A percentile compares a stretch with the other conserved stretches of the same genome.
Conservation (phyloP, 495 filamentous ascomycete species). For the Bacidia gigantensis region DNA sequence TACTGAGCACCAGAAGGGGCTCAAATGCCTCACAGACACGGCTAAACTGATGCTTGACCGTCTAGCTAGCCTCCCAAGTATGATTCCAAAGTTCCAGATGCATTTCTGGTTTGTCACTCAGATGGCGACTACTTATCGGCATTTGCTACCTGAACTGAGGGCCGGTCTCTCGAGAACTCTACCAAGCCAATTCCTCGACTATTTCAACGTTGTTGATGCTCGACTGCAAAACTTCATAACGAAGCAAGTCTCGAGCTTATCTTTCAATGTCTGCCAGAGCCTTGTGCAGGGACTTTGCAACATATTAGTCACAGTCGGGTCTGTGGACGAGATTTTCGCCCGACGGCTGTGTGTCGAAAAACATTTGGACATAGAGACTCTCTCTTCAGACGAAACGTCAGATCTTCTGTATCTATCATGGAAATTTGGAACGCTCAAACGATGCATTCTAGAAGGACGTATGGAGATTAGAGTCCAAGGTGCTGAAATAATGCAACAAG, state of each 20-base stretch:
- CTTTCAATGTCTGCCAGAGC: slow-evolving; percentile 10
- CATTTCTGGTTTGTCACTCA: slow-evolving; percentile 5
- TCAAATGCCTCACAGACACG: slow-evolving; percentile 8
- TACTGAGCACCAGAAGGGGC: slow-evolving; percentile 7
- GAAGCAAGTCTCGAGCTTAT: slow-evolving; percentile 28
- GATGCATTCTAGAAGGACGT: slow-evolving; percentile 62
- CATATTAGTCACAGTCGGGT: slow-evolving; percentile 27
- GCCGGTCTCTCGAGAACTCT: background rate
- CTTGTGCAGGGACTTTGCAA: slow-evolving; percentile 27
- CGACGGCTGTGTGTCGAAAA: slow-evolving; percentile 50
- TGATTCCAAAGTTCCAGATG: slow-evolving; percentile 2
- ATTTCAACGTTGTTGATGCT: slow-evolving; percentile 13
- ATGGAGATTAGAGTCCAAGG: slow-evolving; percentile 79
- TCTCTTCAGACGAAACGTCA: slow-evolving; percentile 44
- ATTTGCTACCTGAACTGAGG: background rate
- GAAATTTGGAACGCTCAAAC: slow-evolving; percentile 56
- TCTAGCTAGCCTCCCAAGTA: background rate
- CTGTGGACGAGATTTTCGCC: slow-evolving; percentile 19
- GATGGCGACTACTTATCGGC: slow-evolving; percentile 4
- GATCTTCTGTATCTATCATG: slow-evolving; percentile 45
- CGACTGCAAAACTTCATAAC: slow-evolving; percentile 17
- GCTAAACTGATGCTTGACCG: slow-evolving; percentile 9
- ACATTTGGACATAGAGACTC: slow-evolving; percentile 46
- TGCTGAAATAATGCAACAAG: slow-evolving; percentile 54
- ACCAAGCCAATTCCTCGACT: slow-evolving; percentile 11